phyloP scores from a whole-genome alignment of 2,329 filamentous ascomycete genomes.

The Penicillium capsulatum region DNA sequence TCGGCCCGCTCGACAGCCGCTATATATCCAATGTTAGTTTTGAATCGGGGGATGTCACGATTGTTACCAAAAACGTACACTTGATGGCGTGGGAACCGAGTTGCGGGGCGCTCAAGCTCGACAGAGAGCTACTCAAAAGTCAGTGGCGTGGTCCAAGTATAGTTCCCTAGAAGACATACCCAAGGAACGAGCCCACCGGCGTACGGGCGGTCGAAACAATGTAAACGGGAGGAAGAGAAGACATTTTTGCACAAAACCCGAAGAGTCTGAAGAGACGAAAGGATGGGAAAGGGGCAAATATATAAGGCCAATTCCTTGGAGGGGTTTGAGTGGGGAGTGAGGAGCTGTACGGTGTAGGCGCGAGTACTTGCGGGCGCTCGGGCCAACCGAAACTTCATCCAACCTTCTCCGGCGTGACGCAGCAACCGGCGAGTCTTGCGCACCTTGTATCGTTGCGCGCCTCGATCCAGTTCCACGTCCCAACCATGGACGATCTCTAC shows the following conservation, averaged over 20 bases:
- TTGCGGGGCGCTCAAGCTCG: slow-evolving; percentile 78
- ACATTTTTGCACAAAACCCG: slow-evolving; percentile 54
- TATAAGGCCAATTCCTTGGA: slow-evolving; percentile 3
- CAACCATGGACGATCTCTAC: slow-evolving; percentile 86
- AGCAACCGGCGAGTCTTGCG: slow-evolving; percentile 9
- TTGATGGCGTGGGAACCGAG: slow-evolving; percentile 91
- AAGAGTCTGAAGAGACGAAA: slow-evolving; percentile 1
- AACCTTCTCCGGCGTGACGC: slow-evolving; percentile 18
- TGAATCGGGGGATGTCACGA: no score
- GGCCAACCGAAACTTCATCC: slow-evolving; percentile 23
- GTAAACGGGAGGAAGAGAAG: slow-evolving; percentile 81
- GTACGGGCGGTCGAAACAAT: slow-evolving; percentile 91
- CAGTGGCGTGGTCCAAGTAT: slow-evolving; percentile 4
- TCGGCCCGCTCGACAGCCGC: slow-evolving; percentile 80
- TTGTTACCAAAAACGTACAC: no score
- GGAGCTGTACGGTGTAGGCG: slow-evolving; percentile 27
- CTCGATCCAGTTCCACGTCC: slow-evolving; percentile 4
- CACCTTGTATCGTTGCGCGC: slow-evolving; percentile 7
- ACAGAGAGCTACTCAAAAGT: slow-evolving; percentile 64
- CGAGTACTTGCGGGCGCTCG: slow-evolving; percentile 20
- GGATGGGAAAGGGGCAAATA: slow-evolving; percentile 1
- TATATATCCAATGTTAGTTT: slow-evolving; percentile 28
- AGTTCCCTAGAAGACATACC: slow-evolving; percentile 53
- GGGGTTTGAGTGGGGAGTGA: slow-evolving; percentile 21
- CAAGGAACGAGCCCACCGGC: slow-evolving; percentile 89